Evolutionary conservation across 2,329 filamentous ascomycete genomes (phyloP), one percentile per base, ranked within the genome.

Genomic region (Hypoxylon sp.): DNA sequence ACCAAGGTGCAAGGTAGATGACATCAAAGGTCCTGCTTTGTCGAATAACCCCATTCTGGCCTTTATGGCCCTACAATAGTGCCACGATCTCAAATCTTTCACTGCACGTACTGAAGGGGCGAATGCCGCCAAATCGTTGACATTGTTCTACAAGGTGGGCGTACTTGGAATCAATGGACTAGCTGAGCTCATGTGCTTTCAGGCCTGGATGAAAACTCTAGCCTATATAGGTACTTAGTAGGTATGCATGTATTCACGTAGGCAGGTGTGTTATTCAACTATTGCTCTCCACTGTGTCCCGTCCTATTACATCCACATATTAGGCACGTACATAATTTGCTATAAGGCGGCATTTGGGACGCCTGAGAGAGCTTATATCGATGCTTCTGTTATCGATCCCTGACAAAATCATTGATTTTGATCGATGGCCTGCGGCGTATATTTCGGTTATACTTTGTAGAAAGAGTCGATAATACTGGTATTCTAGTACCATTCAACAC

Each of bases 331-430:
- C 18, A 26, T 7, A 28, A 36, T 22, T 53, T 28, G 16, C 26
- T 36, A 36, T 44, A 26, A 53, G 16, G 51, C 36, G 40, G 38
- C 16, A 22, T 44, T 14, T 18, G 36, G n/a, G 51, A 53, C 33
- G 20, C 52, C 18, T 55, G 18, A 46, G 42, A 55, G 26, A 36
- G 18, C 16, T 54, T 18, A 16, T 24, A 22, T n/a, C 26, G 18
- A 32, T 22, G 9, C 7, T 26, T 45, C 30, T 52, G 9, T 28
- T 52, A n/a, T 52, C 22, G 22, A 36, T 36, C 30, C 30, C 42
- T 28, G 14, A 8, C 20, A 12, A 30, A 14, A 20, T 30, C n/a
- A 38, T 42, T 28, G 22, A 40, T 40, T 53, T 20, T 6, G n/a
- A 6, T 20, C n/a, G 22, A 30, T 20, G 26, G 18, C 26, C 16